Evolutionary conservation across 2,329 filamentous ascomycete species (phyloP), one percentile per base, ranked within the genome.

Genomic region (Gremmenia infestans): DNA sequence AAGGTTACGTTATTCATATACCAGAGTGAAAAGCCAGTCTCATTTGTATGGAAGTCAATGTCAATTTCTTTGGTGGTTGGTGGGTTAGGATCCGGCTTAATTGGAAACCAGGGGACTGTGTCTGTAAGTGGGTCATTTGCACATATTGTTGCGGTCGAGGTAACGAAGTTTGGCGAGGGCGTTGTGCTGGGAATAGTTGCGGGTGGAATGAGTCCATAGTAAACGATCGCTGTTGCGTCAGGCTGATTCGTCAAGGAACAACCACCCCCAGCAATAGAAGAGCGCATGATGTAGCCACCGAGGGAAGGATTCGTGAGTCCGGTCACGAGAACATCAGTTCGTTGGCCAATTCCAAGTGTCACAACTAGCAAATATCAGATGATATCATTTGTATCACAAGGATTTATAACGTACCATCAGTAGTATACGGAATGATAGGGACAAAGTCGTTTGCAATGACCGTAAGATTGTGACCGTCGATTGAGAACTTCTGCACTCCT

Each of bases 391-490:
- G 28, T 32, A 32, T 9, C 28, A 32, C 28, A 32, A 15, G 17
- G 8, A 12, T 7, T 12, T 14, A 39, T 12, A 36, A 12, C 40
- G 12, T 40, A 52, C 54, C 54, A 48, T 56, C 5, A 2, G 55
- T 57, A 12, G 37, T 35, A 36, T 55, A 58, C 9, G 56, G 56
- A 35, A 35, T 42, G 23, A 57, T 54, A 1, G 81, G 80, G 0
- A 85, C 79, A 12, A 75, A 66, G 45, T 85, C 76, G 66, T 88
- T 89, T 71, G 85, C 85, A 48, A 89, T 75, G 7, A 78, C 80
- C 0, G 84, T 86, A 2, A 81, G 63, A 23, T 78, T 83, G 52
- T 77, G 65, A 1, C 76, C 77, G 49, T 81, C 76, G 19, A 71
- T 72, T 1, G 76, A 66, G 2, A 74, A 64, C 3, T 78, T 76